Conservation (phyloP, 75 land plant species). For the Cunninghamia lanceolata region DNA sequence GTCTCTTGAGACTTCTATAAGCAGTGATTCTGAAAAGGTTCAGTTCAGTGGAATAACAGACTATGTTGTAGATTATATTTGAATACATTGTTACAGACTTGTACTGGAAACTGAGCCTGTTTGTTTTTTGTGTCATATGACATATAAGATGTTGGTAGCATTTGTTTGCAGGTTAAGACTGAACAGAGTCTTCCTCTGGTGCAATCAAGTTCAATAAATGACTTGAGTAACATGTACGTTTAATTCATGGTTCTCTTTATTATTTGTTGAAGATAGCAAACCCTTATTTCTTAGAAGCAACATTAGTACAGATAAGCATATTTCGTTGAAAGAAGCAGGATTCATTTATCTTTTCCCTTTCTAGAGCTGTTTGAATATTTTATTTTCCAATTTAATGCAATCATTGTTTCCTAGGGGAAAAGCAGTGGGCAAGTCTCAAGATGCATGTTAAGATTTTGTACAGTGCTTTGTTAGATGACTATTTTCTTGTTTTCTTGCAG, state of each 20-base stretch:
- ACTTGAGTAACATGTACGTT: conserved; percentile 11
- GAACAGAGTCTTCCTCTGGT: conserved; percentile 3
- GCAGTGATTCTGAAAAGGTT: conserved; percentile 5
- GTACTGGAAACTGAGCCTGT: background rate
- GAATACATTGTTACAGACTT: background rate
- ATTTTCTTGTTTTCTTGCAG: conserved; percentile 7
- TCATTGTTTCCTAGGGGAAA: background rate
- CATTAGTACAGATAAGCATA: background rate
- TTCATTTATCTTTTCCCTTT: background rate
- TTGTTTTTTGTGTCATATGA: background rate
- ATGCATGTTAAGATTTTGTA: background rate
- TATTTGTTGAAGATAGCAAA: background rate
- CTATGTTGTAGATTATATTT: background rate
- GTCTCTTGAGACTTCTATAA: background rate
- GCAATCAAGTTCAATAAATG: conserved; percentile 15
- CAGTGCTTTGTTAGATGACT: background rate
- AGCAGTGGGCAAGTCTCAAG: background rate
- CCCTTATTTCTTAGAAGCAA: background rate
- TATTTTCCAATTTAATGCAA: background rate
- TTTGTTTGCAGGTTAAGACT: conserved; percentile 25
- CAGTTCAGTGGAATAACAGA: background rate
- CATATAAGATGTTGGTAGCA: conserved; percentile 4
- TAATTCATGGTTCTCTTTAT: background rate
- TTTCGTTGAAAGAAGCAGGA: background rate
- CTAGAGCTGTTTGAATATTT: background rate